A percentile compares a stretch with the other conserved stretches of the same genome.
phyloP scores from a whole-genome alignment of 805 yeast species.

The Hanseniaspora guilliermondii region DNA sequence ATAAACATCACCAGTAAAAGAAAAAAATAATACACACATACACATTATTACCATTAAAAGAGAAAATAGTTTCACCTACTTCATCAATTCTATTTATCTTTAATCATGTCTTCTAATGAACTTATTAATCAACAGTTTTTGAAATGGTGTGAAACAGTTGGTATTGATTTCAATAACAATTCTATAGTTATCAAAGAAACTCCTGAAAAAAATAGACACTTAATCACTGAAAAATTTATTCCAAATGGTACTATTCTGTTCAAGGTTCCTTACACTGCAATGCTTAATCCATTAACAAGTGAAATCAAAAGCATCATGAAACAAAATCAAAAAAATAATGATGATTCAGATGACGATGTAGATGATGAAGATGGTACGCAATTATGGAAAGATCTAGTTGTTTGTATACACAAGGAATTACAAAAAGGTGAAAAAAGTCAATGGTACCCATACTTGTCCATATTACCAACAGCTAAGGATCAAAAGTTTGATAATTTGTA shows the following conservation, averaged over 20 bases:
- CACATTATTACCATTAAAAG: too few relatives aligned
- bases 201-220: conserved; percentile 40
- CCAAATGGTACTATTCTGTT: conserved; percentile 52
- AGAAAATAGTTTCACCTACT: too few relatives aligned
- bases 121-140: conserved; percentile 32
- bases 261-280: conserved; percentile 46
- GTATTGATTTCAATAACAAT: conserved; percentile 36
- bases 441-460: conserved; percentile 62
- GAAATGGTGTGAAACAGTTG: conserved; percentile 35
- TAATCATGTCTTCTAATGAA: conserved; percentile 9
- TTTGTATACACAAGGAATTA: conserved; percentile 53
- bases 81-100: too few relatives aligned
- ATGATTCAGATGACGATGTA: neutral
- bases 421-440: conserved; percentile 34
- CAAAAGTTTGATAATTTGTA: conserved; percentile 50
- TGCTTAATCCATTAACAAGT: conserved; percentile 51
- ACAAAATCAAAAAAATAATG: too few relatives aligned
- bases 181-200: conserved; percentile 48
- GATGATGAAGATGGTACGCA: conserved; percentile 26
- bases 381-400: conserved; percentile 70
- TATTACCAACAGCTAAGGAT: conserved; percentile 40
- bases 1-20: too few relatives aligned
- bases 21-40: too few relatives aligned
- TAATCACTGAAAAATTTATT: conserved; percentile 54
- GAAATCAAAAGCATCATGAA: conserved; percentile 29